Percentiles rank a stretch among this genome's conserved stretches.
phyloP scores from a whole-genome alignment of 257 asterid species.

The Solanum medicagineum region DNA sequence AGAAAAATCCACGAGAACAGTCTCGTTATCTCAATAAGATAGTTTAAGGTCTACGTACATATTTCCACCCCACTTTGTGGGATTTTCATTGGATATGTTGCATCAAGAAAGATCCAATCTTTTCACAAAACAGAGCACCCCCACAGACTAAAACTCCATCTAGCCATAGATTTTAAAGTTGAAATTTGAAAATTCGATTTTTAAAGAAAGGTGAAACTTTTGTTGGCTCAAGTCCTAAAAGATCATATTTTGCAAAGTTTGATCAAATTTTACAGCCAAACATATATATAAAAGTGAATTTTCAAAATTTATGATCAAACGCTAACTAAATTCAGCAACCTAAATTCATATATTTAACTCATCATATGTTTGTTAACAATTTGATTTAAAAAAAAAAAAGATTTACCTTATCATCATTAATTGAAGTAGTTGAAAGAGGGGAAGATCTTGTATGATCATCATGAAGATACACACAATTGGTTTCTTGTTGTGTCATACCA shows the following conservation, averaged over 20 bases:
- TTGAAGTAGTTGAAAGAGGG: conserved; percentile 27
- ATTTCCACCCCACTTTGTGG: too few relatives aligned
- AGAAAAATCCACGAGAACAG: neutral
- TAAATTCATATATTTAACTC: neutral
- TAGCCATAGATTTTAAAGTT: neutral
- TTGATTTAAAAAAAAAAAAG: neutral
- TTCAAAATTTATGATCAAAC: neutral
- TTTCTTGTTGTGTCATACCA: conserved; percentile 13
- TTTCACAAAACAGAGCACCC: neutral
- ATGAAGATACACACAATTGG: conserved; percentile 7
- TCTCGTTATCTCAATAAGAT: too few relatives aligned
- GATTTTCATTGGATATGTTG: neutral
- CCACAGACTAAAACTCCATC: neutral
- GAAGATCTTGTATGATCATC: conserved; percentile 11
- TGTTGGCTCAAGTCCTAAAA: neutral
- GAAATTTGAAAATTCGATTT: too few relatives aligned
- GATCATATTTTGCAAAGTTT: neutral
- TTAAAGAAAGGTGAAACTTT: neutral
- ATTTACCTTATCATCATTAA: conserved; percentile 36
- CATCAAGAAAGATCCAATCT: neutral
- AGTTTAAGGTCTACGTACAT: too few relatives aligned
- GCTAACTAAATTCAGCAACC: neutral
- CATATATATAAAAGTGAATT: neutral
- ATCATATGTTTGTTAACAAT: neutral
- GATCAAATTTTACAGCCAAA: neutral